phyloP scores from a whole-genome alignment of 306 rosid genomes.

The Datisca glomerata region DNA sequence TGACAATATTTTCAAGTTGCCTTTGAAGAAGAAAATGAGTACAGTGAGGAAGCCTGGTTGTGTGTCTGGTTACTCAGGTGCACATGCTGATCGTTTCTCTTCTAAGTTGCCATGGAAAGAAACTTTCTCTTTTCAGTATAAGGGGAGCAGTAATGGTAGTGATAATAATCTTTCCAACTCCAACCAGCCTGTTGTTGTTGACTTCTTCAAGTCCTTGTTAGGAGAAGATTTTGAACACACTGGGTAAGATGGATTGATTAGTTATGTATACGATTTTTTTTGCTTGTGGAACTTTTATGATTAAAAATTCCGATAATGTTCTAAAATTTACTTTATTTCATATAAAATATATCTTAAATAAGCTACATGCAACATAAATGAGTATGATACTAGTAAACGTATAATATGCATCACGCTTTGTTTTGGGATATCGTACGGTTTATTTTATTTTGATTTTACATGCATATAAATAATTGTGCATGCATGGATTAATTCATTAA shows the following conservation, averaged over 20 bases:
- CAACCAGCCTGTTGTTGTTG: constrained; percentile 18
- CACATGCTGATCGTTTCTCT: constrained; percentile 40
- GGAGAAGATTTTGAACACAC: constrained; percentile 37
- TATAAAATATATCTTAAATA: too few species aligned
- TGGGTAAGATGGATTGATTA: constrained; percentile 34
- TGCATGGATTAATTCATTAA: too few species aligned
- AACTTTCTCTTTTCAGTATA: constrained; percentile 29
- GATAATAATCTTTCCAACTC: too few species aligned
- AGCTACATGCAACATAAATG: too few species aligned
- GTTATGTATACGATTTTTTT: background rate
- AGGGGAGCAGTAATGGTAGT: background rate
- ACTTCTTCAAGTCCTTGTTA: constrained; percentile 39
- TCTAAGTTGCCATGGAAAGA: constrained; percentile 65
- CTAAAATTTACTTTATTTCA: too few species aligned
- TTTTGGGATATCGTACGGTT: too few species aligned
- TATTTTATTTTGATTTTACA: too few species aligned
- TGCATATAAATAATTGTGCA: too few species aligned
- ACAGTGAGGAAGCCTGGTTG: constrained; percentile 15
- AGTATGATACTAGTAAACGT: too few species aligned
- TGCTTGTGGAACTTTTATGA: background rate
- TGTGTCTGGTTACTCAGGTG: constrained; percentile 39
- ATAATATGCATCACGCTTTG: too few species aligned
- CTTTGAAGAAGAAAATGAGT: constrained; percentile 24
- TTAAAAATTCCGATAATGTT: too few species aligned
- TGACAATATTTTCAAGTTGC: constrained; percentile 36